Percentiles rank a stretch among this genome's conserved stretches.
These are phyloP conservation scores for Neurospora sp. DNA, from an alignment of 495 filamentous ascomycete genomes.

Conservation along the genomic window DNA sequence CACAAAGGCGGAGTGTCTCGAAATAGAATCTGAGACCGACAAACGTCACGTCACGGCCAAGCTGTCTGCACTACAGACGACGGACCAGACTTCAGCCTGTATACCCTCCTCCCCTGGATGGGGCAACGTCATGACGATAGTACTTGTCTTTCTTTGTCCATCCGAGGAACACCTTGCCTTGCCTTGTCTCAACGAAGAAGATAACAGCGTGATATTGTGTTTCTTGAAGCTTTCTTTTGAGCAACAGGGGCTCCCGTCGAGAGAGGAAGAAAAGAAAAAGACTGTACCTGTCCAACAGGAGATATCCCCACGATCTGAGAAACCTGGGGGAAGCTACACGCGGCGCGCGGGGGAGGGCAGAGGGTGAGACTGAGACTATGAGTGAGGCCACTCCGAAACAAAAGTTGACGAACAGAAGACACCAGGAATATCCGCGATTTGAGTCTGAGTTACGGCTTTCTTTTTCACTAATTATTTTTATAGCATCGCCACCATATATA, in stretches of 20 bases:
- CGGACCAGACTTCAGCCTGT: background rate
- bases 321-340: background rate
- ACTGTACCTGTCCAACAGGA: background rate
- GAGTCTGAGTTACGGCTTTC: background rate
- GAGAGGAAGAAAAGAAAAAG: background rate
- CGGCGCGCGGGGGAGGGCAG: background rate
- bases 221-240: background rate
- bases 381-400: background rate
- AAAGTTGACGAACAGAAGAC: background rate
- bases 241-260: background rate
- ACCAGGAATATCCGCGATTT: background rate
- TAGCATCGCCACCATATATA: background rate
- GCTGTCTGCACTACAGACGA: background rate
- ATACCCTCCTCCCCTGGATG: background rate
- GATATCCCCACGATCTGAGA: background rate
- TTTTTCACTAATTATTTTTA: background rate
- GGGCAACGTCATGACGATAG: background rate
- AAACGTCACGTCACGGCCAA: background rate
- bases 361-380: background rate
- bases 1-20: background rate
- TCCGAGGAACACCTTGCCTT: background rate
- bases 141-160: background rate
- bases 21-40: background rate
- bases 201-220: background rate
- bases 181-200: background rate